Base-by-base conservation (phyloP, 108 stramenopile species). In the Thalassiosira profunda region DNA sequence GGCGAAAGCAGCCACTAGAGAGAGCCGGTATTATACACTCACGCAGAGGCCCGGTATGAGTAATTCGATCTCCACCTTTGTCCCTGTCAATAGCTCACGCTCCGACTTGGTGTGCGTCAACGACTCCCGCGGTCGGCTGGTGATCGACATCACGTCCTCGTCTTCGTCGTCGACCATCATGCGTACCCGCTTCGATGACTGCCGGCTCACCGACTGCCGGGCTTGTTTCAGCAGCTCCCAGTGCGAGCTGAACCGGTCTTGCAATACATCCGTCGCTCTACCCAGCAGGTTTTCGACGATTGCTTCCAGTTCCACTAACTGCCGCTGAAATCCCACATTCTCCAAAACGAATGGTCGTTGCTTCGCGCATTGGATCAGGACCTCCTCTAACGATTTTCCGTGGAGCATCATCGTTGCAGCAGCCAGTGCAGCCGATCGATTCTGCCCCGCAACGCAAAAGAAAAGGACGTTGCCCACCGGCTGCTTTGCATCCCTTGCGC, bases 391-490 rank as follows among this genome's bases (percentile, higher is more conserved):
- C 12, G 77, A 15, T 42, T 84, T 76, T 51, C 89, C 89, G 66
- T 73, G 83, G 1, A 90, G 45, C 44, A 90, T 47, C 28, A 83
- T 71, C 24, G 86, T 68, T 20, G 86, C 72, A 5, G 83, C 83
- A 6, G 84, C 84, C 30, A 80, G 56, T 3, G 64, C 62, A 31
- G 72, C 76, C 23, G 44, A 44, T 70, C 88, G 63, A 68, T 90
- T 90, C 70, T 90, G 89, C 6, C 89, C 89, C 4, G 89, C 89
- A 0, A 90, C 84, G 62, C 89, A 90, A 80, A 90, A 90, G 69
- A 89, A 85, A 12, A 89, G 38, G 5, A 86, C 69, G 52, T 83
- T 76, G 9, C 20, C 28, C 24, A 51, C 42, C n/a, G 43, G 15
- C 42, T 37, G 8, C 10, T 15, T 34, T 18, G 18, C 45, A 38